Base-by-base conservation (phyloP, 2,329 filamentous ascomycete genomes). In the Hypoxylon sp. region DNA sequence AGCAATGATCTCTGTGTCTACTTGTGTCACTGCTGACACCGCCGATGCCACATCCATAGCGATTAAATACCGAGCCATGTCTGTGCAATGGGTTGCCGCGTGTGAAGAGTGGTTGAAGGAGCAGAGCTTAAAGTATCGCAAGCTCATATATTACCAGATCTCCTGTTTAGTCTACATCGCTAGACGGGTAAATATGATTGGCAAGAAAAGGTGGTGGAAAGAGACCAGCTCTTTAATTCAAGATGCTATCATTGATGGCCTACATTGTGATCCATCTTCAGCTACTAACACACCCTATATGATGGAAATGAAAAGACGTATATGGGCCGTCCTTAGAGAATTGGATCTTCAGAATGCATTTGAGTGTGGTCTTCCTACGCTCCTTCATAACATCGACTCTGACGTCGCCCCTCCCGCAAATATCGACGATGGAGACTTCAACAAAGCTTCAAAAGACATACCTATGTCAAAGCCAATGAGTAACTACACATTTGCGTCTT, bases 201-300 rank as follows among this genome's bases (percentile, higher is more conserved):
- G 52, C 4, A 76, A 75, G 65, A 76, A 76, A 51, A 62, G 65
- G n/a, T 77, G 65, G 60, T 77, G 75, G 74, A 75, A 69, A 44
- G 74, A 74, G 17, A 74, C 74, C 2, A 69, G 69, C 39, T 69
- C 72, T 50, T 51, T 76, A 50, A 60, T 75, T n/a, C 74, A 77
- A n/a, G 62, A 74, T 54, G 73, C 72, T 3, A 71, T 77, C 48
- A 63, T 73, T 4, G 73, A 74, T 44, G 66, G 68, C n/a, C 48
- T 77, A 11, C 71, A 77, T 61, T 55, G 58, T 29, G 69, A 75
- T 29, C 59, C 70, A 9, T 37, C 59, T 47, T 51, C 66, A 17
- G 42, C 19, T 26, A 47, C 50, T 1, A 59, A 66, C 22, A 69
- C 57, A 14, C 66, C 71, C 2, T 76, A 70, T 33, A 51, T 39